Evolutionary conservation across 2,329 filamentous ascomycete genomes (phyloP).

Genomic region (Eutypella sp.): DNA sequence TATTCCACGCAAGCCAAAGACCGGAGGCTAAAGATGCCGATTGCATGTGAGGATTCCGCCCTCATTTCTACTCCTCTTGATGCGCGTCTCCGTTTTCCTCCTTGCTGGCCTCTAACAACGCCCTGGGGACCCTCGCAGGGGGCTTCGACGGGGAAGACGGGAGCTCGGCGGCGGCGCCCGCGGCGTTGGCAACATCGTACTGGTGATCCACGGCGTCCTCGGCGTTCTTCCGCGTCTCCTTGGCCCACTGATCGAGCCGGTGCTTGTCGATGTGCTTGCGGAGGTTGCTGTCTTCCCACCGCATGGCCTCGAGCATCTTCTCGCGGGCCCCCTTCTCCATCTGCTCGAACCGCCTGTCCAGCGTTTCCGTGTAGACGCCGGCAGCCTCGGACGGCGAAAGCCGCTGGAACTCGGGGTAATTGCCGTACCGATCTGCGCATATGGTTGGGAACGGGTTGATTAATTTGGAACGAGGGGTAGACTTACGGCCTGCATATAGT

Average conservation of each 20-base stretch:
- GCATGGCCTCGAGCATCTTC: slow-evolving; percentile 66
- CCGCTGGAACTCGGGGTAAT: slow-evolving; percentile 39
- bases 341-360: slow-evolving; percentile 55
- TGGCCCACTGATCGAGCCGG: slow-evolving; percentile 64
- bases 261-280: slow-evolving; percentile 60
- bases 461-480: slow-evolving; percentile 1
- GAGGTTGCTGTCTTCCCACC: slow-evolving; percentile 65
- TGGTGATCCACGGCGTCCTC: slow-evolving; percentile 24
- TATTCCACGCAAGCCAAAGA: too few relatives aligned
- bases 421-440: slow-evolving; percentile 34
- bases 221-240: slow-evolving; percentile 23
- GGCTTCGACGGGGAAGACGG: too few relatives aligned
- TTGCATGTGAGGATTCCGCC: too few relatives aligned
- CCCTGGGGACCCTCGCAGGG: too few relatives aligned
- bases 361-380: slow-evolving; percentile 56
- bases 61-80: too few relatives aligned
- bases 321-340: slow-evolving; percentile 60
- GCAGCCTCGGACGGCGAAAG: slow-evolving; percentile 49
- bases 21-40: too few relatives aligned
- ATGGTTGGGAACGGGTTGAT: slow-evolving; percentile 1
- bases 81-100: neutral
- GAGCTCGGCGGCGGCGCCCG: too few relatives aligned
- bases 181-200: slow-evolving; percentile 21
- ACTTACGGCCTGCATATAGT: slow-evolving; percentile 62
- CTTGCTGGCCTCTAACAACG: neutral